These are phyloP conservation scores for Fusarium nodosum DNA, from an alignment of 2,329 filamentous ascomycete genomes.

Conservation along the genomic window DNA sequence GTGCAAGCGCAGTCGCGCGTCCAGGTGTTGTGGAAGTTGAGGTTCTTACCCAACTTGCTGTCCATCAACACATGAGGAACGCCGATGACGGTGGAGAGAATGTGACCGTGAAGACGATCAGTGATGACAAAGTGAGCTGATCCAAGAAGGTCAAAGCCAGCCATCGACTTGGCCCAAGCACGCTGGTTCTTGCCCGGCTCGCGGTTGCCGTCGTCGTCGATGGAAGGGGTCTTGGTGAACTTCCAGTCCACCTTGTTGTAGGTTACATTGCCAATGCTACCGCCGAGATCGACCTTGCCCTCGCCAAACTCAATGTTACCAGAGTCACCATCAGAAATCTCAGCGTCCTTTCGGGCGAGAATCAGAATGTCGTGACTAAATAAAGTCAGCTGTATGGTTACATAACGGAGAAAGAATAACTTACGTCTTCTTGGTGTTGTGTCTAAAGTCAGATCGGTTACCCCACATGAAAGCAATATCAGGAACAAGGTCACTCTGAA, in stretches of 20 bases:
- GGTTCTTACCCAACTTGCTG: constrained; percentile 50
- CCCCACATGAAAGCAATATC: constrained; percentile 51
- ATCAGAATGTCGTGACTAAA: constrained; percentile 47
- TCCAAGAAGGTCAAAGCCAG: constrained; percentile 46
- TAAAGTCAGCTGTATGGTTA: constrained; percentile 21
- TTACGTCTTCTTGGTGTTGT: constrained; percentile 49
- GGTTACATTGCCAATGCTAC: constrained; percentile 45
- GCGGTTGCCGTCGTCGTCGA: constrained; percentile 34
- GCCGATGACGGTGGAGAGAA: constrained; percentile 48
- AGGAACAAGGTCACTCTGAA: constrained; percentile 46
- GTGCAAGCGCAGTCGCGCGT: constrained; percentile 48
- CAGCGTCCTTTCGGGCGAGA: constrained; percentile 46
- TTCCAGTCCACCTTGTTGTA: constrained; percentile 50
- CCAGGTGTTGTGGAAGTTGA: constrained; percentile 51
- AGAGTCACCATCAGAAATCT: constrained; percentile 46
- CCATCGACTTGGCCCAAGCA: constrained; percentile 48
- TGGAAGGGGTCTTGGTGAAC: constrained; percentile 46
- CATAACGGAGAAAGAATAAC: constrained; percentile 6
- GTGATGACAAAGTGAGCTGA: constrained; percentile 49
- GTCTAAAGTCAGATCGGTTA: constrained; percentile 46
- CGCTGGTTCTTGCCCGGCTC: constrained; percentile 48
- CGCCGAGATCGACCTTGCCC: constrained; percentile 43
- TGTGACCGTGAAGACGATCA: constrained; percentile 48
- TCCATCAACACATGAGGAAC: constrained; percentile 50
- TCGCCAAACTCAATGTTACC: constrained; percentile 43